These are phyloP conservation scores for Neopestalotiopsis sp. DNA, from an alignment of 2,329 filamentous ascomycete genomes.

Conservation along the genomic window DNA sequence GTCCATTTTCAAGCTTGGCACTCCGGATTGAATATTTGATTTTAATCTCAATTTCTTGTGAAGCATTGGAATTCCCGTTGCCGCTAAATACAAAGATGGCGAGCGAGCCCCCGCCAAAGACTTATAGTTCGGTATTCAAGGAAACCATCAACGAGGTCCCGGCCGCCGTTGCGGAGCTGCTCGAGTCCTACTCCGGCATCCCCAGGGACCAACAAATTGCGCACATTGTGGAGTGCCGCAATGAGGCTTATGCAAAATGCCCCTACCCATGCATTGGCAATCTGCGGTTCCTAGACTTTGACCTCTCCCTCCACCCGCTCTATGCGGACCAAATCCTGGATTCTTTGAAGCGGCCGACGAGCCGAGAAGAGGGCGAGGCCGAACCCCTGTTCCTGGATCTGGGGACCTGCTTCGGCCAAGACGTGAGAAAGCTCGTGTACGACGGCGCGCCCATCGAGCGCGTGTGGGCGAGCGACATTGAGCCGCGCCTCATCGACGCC, in stretches of 20 bases:
- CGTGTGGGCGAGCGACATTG: slow-evolving; percentile 41
- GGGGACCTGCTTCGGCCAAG: slow-evolving; percentile 36
- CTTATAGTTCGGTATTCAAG: slow-evolving; percentile 10
- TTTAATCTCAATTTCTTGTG: not conserved
- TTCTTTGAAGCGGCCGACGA: slow-evolving; percentile 35
- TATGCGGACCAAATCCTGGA: slow-evolving; percentile 34
- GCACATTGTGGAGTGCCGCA: slow-evolving; percentile 29
- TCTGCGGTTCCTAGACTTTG: slow-evolving; percentile 47
- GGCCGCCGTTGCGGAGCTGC: slow-evolving; percentile 4
- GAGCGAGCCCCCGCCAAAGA: slow-evolving; percentile 2
- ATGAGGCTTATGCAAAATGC: slow-evolving; percentile 27
- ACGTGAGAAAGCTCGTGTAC: slow-evolving; percentile 40
- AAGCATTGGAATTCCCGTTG: not conserved
- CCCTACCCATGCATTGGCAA: slow-evolving; percentile 50
- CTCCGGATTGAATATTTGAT: not conserved
- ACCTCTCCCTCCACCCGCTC: slow-evolving; percentile 34
- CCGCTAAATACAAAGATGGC: not conserved
- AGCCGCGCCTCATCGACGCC: slow-evolving; percentile 41
- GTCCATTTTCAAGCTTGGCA: not conserved
- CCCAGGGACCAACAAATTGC: slow-evolving; percentile 24
- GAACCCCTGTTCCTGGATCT: slow-evolving; percentile 37
- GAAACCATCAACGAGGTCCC: slow-evolving; percentile 12
- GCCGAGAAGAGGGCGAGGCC: slow-evolving; percentile 23
- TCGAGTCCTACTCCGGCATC: slow-evolving; percentile 15
- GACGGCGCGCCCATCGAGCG: slow-evolving; percentile 37